A percentile compares a stretch with the other conserved stretches of the same genome.
phyloP scores from a whole-genome alignment of 768 basidiomycete species.

The Sistotremastrum niveocremeum region DNA sequence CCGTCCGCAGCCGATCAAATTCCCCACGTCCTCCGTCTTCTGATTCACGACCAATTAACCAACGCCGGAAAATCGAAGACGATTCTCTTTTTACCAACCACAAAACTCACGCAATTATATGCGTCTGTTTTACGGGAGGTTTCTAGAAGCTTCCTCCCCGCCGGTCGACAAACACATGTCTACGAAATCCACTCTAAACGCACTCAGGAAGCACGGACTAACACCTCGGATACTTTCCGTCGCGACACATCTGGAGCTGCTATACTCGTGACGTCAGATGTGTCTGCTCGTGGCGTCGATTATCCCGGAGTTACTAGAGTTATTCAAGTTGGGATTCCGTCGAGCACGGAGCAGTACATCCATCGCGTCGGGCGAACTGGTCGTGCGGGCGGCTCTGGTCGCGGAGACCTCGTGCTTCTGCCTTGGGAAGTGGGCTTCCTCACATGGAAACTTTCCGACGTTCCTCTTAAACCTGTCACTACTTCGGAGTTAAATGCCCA shows the following conservation, averaged over 20 bases:
- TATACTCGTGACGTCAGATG: constrained; percentile 74
- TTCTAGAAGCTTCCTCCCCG: constrained; percentile 30
- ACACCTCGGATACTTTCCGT: constrained; percentile 48
- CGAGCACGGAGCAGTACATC: constrained; percentile 56
- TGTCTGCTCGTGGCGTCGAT: constrained; percentile 81
- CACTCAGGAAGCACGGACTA: constrained; percentile 41
- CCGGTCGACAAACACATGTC: constrained; percentile 35
- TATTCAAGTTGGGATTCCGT: constrained; percentile 80
- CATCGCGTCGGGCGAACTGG: constrained; percentile 83
- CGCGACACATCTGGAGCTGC: constrained; percentile 34
- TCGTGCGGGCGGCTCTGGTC: constrained; percentile 43
- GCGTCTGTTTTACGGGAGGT: constrained; percentile 46
- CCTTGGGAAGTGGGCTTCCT: constrained; percentile 70
- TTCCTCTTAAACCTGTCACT: constrained; percentile 56
- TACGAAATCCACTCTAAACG: constrained; percentile 79
- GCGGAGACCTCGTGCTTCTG: constrained; percentile 68
- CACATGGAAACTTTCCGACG: constrained; percentile 41
- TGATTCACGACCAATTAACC: constrained; percentile 78
- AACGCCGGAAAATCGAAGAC: constrained; percentile 56
- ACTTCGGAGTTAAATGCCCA: constrained; percentile 32
- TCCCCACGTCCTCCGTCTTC: constrained; percentile 62
- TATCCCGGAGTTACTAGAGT: constrained; percentile 83
- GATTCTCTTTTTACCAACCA: constrained; percentile 76
- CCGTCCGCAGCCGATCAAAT: constrained; percentile 53
- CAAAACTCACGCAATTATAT: constrained; percentile 72